Base-by-base conservation (phyloP, 164 flowering plant genomes). In the Litsea cubeba region DNA sequence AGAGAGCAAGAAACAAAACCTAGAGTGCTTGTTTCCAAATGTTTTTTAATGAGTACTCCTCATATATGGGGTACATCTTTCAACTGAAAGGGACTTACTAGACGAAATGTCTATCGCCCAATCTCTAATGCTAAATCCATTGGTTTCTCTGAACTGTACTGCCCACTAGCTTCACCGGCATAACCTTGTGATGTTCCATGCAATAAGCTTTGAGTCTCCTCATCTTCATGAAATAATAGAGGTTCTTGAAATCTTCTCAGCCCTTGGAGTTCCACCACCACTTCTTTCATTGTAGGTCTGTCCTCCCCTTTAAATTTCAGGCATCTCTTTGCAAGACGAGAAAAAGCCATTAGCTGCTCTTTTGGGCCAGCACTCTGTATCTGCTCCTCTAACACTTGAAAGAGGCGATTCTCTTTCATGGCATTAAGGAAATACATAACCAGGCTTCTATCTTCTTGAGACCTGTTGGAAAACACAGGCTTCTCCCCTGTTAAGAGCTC, bases 401-500 rank as follows among this genome's bases (percentile, higher is more conserved):
- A 71, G 7, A 71, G 40, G 2, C 64, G 62, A 57, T 51, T 20
- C 63, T 71, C 64, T 58, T 71, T 32, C 72, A 71, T 71, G 18
- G 72, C 54, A 12, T n/a, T 23, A 26, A 71, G 46, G 46, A 71
- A 71, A 35, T 71, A 58, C 12, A 22, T 26, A 8, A 63, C 62
- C 35, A 71, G 35, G 46, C 22, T 71, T 32, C 62, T 71, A n/a
- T 51, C 40, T 51, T 71, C 72, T 4, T 54, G 23, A 3, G 63
- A 71, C 26, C 72, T 71, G 20, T 26, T 28, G 46, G 35, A 51
- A 71, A 22, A 71, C 7, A 71, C 64, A 5, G 72, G 32, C 72
- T 25, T 15, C 72, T 51, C 22, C 32, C 72, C 74, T n/a, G 76
- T 74, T 26, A 74, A 74, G 17, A 74, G 65, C 65, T 74, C 76